These are phyloP conservation scores for Spergularia bocconei DNA, from an alignment of 148 eudicot genomes.

Conservation along the genomic window DNA sequence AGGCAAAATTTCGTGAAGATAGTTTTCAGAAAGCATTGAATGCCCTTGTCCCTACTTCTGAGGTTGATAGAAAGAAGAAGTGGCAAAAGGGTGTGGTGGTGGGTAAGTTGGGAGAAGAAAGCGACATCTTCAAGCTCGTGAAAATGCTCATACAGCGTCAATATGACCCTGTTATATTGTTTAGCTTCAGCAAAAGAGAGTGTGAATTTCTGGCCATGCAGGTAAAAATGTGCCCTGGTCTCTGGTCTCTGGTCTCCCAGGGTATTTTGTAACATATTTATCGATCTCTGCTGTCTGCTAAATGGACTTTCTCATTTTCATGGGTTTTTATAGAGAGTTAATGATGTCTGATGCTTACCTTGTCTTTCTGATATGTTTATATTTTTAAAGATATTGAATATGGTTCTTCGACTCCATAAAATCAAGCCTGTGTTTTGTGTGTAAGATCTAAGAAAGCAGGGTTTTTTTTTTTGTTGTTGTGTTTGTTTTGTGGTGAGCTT, in stretches of 20 bases:
- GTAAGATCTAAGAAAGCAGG: too few species aligned
- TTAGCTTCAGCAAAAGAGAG: slow-evolving; percentile 97
- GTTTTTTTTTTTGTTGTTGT: too few species aligned
- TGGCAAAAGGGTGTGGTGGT: slow-evolving; percentile 74
- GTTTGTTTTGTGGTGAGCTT: not conserved
- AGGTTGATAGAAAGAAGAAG: slow-evolving; percentile 68
- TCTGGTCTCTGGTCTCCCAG: slow-evolving; percentile 1
- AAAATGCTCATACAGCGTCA: slow-evolving; percentile 95
- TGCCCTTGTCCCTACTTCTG: slow-evolving; percentile 80
- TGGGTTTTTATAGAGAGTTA: not conserved
- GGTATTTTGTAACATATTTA: not conserved
- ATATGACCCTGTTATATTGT: slow-evolving; percentile 94
- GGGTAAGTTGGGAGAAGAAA: slow-evolving; percentile 84
- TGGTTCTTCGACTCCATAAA: too few species aligned
- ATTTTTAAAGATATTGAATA: too few species aligned
- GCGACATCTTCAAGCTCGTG: slow-evolving; percentile 97
- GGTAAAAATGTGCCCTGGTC: slow-evolving; percentile 46
- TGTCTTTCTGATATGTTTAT: too few species aligned
- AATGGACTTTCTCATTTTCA: not conserved
- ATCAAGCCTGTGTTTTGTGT: too few species aligned
- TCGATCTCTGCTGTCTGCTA: not conserved
- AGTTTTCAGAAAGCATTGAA: slow-evolving; percentile 96
- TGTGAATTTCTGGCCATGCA: slow-evolving; percentile 99
- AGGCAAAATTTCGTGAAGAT: slow-evolving; percentile 94
- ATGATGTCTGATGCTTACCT: not conserved